Base-by-base conservation (phyloP, 176 grass and related monocot species). In the Avena eriantha region DNA sequence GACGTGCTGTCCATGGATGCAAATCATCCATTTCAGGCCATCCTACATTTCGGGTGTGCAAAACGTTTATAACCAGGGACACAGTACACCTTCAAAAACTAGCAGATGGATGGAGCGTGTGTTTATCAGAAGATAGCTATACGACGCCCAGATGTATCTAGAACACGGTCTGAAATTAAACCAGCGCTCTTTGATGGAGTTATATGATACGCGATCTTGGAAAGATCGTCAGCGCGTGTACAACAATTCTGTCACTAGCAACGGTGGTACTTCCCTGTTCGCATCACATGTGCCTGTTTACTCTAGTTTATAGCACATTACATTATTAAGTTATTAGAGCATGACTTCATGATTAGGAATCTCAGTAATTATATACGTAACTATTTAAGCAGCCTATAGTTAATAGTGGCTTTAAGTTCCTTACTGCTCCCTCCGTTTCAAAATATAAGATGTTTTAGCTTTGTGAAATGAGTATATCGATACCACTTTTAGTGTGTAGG, bases 41-140 rank as follows among this genome's bases (percentile, higher is more conserved):
- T 14, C 10, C 34, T 21, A 39, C 15, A 39, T 46, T 45, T 3
- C 16, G 14, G n/a, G 17, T 22, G 23, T 69, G 60, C 61, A 70
- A 60, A 74, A 83, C 51, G 72, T 79, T 83, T 79, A 9, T 43
- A 19, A 51, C 4, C 34, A 17, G 19, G 33, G 35, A 57, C n/a
- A 4, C 35, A 4, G 35, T 10, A 23, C 35, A n/a, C 13, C 8
- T 63, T 19, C 1, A 29, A 46, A 46, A 46, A 46, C 8, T 46
- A 46, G 43, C 43, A 7, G 22, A 22, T 35, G 34, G 47, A 15
- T 7, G 14, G 21, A 22, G 56, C 87, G 46, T 80, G 39, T n/a
- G 36, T 26, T 46, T 46, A 23, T 34, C 31, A 35, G 35, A 36
- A 35, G 35, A 36, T 36, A 36, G 35, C 35, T 13, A 77, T 57